Percentiles rank a stretch among this genome's conserved stretches.
phyloP scores from a whole-genome alignment of 768 basidiomycete genomes.

The Gloeostereum incarnatum region DNA sequence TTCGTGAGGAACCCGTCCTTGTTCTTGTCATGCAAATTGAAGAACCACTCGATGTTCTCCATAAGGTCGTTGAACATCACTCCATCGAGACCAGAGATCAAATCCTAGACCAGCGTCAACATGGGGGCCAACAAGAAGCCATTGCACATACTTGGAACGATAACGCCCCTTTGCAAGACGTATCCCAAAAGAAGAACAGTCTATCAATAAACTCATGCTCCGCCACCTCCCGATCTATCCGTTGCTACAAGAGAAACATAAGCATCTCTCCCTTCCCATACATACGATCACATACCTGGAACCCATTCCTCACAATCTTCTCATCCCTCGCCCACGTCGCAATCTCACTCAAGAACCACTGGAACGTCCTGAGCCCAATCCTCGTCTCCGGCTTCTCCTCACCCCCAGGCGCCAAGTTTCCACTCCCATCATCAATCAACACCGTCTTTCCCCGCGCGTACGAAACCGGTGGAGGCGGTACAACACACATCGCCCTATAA shows the following conservation, averaged over 20 bases:
- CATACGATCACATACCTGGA: slow-evolving; percentile 47
- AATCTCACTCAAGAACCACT: slow-evolving; percentile 83
- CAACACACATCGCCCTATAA: slow-evolving; percentile 75
- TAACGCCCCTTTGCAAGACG: slow-evolving; percentile 66
- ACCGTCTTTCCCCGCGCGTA: slow-evolving; percentile 44
- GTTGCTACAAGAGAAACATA: slow-evolving; percentile 43
- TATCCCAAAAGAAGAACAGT: slow-evolving; percentile 94
- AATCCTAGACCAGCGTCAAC: slow-evolving; percentile 44
- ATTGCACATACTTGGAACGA: slow-evolving; percentile 69
- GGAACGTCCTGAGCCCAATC: slow-evolving; percentile 80
- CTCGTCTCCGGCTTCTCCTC: slow-evolving; percentile 86
- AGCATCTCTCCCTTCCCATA: not conserved
- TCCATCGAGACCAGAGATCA: slow-evolving; percentile 81
- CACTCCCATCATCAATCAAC: slow-evolving; percentile 37
- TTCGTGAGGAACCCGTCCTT: slow-evolving; percentile 93
- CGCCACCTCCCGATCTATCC: slow-evolving; percentile 81
- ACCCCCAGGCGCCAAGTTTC: too few relatives aligned
- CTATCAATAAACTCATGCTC: slow-evolving; percentile 95
- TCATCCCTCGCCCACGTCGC: slow-evolving; percentile 96
- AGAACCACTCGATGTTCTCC: slow-evolving; percentile 99
- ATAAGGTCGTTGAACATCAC: slow-evolving; percentile 96
- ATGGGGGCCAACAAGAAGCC: not conserved
- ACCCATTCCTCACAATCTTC: slow-evolving; percentile 85
- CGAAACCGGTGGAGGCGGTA: slow-evolving; percentile 53
- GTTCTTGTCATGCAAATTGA: slow-evolving; percentile 91